phyloP scores from a whole-genome alignment of 2,329 filamentous ascomycete genomes.

The Aurifilum marmelostoma region DNA sequence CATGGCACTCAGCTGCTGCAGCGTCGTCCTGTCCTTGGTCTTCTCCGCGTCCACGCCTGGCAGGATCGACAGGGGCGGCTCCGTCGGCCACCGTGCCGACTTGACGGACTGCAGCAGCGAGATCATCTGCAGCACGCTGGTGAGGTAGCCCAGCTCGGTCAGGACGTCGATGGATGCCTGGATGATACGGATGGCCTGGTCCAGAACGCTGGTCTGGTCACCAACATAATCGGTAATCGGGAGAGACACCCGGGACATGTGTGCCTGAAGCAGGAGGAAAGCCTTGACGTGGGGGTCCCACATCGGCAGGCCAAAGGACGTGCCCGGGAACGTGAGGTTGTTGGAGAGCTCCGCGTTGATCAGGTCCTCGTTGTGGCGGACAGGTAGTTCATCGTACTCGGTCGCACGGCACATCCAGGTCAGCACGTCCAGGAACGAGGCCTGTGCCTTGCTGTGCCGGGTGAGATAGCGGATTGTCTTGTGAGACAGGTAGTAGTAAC shows the following conservation, averaged over 20 bases:
- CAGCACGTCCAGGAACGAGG: conserved; percentile 79
- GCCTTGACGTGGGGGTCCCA: conserved; percentile 99
- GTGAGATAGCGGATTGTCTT: conserved; percentile 88
- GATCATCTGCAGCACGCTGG: conserved; percentile 81
- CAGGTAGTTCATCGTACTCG: conserved; percentile 96
- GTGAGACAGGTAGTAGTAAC: conserved; percentile 97
- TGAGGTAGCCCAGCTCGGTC: conserved; percentile 82
- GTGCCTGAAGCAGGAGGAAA: conserved; percentile 89
- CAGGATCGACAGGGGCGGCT: conserved; percentile 77
- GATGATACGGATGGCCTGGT: conserved; percentile 95
- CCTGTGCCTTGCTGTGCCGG: conserved; percentile 72
- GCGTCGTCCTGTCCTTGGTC: conserved; percentile 41
- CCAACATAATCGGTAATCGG: conserved; percentile 97
- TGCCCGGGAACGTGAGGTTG: conserved; percentile 69
- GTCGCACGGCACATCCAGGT: conserved; percentile 92
- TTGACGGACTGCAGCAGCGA: conserved; percentile 89
- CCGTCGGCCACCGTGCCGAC: conserved; percentile 85
- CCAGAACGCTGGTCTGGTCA: conserved; percentile 85
- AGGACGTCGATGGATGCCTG: conserved; percentile 94
- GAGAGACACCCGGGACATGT: conserved; percentile 89
- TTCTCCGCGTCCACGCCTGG: conserved; percentile 65
- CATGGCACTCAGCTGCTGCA: conserved; percentile 48
- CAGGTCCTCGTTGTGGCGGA: conserved; percentile 97
- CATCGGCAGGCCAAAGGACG: conserved; percentile 76
- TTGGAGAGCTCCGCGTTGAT: conserved; percentile 90